Base-by-base conservation (phyloP, 106 monocot genomes). In the Dioscorea dumetorum region DNA sequence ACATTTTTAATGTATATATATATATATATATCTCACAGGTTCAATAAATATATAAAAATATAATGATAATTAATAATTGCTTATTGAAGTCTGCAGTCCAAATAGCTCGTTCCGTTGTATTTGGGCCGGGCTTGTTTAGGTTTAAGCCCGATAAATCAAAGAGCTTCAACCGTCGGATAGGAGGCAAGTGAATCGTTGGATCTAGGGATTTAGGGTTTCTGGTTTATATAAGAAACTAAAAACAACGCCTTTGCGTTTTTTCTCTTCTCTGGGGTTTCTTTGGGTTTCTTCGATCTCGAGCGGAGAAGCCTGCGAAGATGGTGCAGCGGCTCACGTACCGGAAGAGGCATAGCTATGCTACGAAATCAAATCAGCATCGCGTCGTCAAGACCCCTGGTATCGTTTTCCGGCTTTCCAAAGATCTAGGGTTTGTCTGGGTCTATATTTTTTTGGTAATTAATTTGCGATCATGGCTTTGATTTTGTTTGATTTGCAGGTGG, bases 301-400 rank as follows among this genome's bases (percentile, higher is more conserved):
- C 28, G 49, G 32, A 58, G 62, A n/a, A 21, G 49, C 20, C 57
- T 49, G 28, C 32, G 34, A 69, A 70, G 69, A 90, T 94, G 94
- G 94, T 94, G 62, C 94, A 94, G 78, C 74, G 94, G n/a, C 70
- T 94, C 31, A 90, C 90, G 4, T 94, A 94, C 62, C 65, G 94
- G 17, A 87, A 80, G 90, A 74, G 94, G 28, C 90, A 90, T 60
- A 90, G 94, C 76, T 94, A 94, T 66, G 94, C 94, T 76, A 94
- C 94, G 60, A 90, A 90, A 65, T 94, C 90, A 33, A 94, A 94
- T 58, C 90, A 94, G 69, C 87, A 84, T 22, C 63, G 94, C 67
- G 78, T 90, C 66, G 90, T 94, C 62, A 90, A 94, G 67, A 94
- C 94, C 61, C 94, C 90, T 52, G 85, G 94, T 85, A 69, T 15